These are phyloP conservation scores for Phytophthora pistaciae DNA, from an alignment of 352 stramenopile species.

Conservation along the genomic window DNA sequence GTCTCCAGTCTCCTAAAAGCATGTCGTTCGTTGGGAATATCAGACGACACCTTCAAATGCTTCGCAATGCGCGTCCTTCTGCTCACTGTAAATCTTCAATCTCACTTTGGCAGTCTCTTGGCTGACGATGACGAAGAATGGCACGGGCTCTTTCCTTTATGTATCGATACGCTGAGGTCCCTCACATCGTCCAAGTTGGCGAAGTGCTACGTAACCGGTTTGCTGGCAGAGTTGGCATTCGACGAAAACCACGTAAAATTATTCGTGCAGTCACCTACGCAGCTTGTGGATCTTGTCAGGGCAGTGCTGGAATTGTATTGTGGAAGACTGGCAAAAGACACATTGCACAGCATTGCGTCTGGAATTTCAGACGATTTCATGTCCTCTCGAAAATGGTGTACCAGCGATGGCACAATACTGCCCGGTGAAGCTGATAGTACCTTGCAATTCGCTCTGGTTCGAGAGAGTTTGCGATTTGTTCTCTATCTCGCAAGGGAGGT, in stretches of 20 bases:
- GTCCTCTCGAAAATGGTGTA: constrained; percentile 11
- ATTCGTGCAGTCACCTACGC: background rate
- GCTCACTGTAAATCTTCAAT: background rate
- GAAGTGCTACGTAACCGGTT: constrained; percentile 11
- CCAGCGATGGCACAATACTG: background rate
- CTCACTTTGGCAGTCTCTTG: background rate
- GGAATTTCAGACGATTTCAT: constrained; percentile 9
- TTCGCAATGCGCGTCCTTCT: constrained; percentile 14
- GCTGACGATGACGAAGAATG: constrained; percentile 9
- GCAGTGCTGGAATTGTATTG: background rate
- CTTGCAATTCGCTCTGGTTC: constrained; percentile 8
- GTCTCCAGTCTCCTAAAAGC: constrained; percentile 12
- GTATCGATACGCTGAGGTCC: constrained; percentile 1
- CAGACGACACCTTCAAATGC: constrained; percentile 2
- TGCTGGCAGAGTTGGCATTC: constrained; percentile 22
- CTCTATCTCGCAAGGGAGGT: background rate
- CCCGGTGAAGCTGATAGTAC: background rate
- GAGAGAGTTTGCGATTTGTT: constrained; percentile 14
- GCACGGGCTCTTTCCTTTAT: constrained; percentile 11
- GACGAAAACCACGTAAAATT: background rate
- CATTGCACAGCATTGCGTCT: background rate
- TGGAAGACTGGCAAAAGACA: background rate
- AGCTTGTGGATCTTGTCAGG: constrained; percentile 11
- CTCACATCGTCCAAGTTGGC: constrained; percentile 1
- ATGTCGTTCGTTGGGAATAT: background rate